Evolutionary conservation across 2,329 filamentous ascomycete genomes (phyloP), one percentile per base, ranked within the genome.

Genomic region (Aspergillus sp.): DNA sequence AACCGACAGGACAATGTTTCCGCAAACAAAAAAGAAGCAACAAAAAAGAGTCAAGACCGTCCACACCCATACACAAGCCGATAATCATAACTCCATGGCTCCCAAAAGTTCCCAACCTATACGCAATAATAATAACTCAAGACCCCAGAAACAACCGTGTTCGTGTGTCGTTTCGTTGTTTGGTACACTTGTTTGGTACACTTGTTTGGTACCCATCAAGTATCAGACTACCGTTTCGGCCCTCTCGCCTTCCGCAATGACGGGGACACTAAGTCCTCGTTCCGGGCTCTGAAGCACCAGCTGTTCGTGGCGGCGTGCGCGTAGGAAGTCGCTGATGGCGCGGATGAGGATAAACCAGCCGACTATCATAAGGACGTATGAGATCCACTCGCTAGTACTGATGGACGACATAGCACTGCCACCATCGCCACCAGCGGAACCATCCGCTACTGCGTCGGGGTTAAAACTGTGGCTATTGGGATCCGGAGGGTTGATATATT

Each of bases 341-440:
- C 90, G 81, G 63, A 98, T 97, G 52, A 98, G 74, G 52, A 98
- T 89, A 62, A 97, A 97, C 93, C 93, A 98, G 4, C 93, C 93
- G 1, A 94, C 85, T 62, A 98, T 87, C 93, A 98, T 98, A 42
- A 98, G 70, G 10, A 86, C 75, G 60, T 97, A 98, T 7, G 89
- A 87, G 52, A 95, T 74, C 88, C 88, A 96, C 63, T 97, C 90
- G 53, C 79, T 84, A 44, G 83, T 84, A 4, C 77, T 80, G 38
- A 95, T 80, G 33, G 80, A 78, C 5, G 72, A 68, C 7, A 76
- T 62, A 8, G 71, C 69, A 36, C 74, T 73, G 8, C 69, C 56
- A 5, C 58, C 60, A 26, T 57, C 57, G 43, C 58, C 58, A 44
- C 49, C 64, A 30, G 58, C 57, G 1, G 59, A 51, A 9, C 64